phyloP scores from a whole-genome alignment of 352 stramenopile species.

The Phytopythium sindhum region DNA sequence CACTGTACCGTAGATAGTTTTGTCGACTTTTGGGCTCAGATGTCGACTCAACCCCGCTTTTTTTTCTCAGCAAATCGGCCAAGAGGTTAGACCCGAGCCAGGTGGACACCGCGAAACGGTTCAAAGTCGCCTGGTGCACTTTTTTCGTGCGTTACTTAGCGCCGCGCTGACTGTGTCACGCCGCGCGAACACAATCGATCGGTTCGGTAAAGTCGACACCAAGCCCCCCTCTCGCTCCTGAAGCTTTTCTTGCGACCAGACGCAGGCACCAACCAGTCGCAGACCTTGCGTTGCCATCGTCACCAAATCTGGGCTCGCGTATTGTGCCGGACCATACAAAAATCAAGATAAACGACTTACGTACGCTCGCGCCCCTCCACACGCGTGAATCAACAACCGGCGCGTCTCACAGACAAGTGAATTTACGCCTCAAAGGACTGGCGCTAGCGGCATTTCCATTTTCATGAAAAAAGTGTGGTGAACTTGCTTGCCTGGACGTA shows the following conservation, averaged over 20 bases:
- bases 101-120: too few species aligned
- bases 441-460: background rate
- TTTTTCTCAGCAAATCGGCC: background rate
- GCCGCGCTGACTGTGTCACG: background rate
- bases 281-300: background rate
- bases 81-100: background rate
- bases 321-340: background rate
- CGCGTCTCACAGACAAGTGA: background rate
- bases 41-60: background rate
- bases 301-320: background rate
- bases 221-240: background rate
- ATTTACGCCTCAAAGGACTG: background rate
- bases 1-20: too few species aligned
- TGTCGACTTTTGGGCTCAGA: background rate
- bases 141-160: background rate
- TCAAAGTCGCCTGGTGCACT: background rate
- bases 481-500: background rate
- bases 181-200: background rate
- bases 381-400: background rate
- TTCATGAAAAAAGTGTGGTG: background rate
- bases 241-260: background rate
- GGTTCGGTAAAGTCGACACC: background rate
- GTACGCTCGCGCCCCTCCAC: background rate
- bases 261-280: background rate
- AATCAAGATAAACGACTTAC: background rate